These are phyloP conservation scores for Clarireedia hainanense DNA, from an alignment of 2,329 filamentous ascomycete genomes.

Conservation along the genomic window DNA sequence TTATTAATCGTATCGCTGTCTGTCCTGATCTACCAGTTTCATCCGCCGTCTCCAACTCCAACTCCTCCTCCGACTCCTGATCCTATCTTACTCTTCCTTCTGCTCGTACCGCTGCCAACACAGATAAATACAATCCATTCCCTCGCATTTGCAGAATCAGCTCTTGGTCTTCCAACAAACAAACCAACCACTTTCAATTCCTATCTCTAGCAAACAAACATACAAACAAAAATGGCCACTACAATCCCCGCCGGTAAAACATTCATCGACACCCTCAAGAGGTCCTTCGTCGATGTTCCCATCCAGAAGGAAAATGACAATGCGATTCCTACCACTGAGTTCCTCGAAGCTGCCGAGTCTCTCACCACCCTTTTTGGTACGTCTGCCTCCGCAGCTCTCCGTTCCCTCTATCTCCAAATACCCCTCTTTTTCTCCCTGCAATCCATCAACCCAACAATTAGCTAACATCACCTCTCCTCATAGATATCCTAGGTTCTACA, in stretches of 20 bases:
- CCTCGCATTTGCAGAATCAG: not conserved
- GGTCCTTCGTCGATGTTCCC: constrained; percentile 77
- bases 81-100: no score
- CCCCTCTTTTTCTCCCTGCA: not conserved
- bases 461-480: not conserved
- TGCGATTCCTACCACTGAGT: constrained; percentile 74
- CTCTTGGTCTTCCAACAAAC: not conserved
- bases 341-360: constrained; percentile 84
- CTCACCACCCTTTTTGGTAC: constrained; percentile 49
- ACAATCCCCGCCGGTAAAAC: constrained; percentile 40
- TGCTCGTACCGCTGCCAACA: no score
- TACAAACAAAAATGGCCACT: constrained; percentile 18
- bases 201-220: not conserved
- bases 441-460: not conserved
- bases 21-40: no score
- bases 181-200: not conserved
- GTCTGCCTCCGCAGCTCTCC: not conserved
- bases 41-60: no score
- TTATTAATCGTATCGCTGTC: no score
- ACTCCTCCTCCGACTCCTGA: no score
- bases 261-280: constrained; percentile 78
- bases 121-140: not conserved
- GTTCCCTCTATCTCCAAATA: not conserved
- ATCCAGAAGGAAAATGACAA: constrained; percentile 66
- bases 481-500: constrained; percentile 57